These are phyloP conservation scores for Pezicula radicicola DNA, from an alignment of 2,329 filamentous ascomycete genomes.

Conservation along the genomic window DNA sequence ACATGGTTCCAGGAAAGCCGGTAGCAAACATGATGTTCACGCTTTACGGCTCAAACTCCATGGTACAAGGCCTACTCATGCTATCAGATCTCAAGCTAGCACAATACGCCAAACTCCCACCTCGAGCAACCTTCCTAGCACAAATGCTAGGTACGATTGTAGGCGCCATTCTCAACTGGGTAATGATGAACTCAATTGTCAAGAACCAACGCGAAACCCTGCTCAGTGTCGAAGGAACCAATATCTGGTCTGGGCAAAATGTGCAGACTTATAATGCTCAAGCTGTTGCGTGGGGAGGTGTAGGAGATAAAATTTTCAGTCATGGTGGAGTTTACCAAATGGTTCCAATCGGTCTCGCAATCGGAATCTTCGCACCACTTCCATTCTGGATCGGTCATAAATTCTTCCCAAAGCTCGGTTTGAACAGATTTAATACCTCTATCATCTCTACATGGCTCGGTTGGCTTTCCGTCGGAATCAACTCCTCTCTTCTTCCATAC, in stretches of 20 bases:
- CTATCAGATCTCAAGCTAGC: conserved; percentile 32
- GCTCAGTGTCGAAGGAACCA: conserved; percentile 36
- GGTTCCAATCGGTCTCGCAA: conserved; percentile 34
- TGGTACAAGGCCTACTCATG: conserved; percentile 25
- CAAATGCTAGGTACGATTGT: conserved; percentile 38
- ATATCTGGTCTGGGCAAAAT: conserved; percentile 43
- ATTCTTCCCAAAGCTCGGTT: conserved; percentile 24
- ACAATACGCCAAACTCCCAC: conserved; percentile 32
- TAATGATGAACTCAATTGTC: conserved; percentile 40
- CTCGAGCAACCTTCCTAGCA: conserved; percentile 36
- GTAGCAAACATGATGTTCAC: conserved; percentile 40
- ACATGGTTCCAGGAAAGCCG: conserved; percentile 36
- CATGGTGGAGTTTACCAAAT: conserved; percentile 33
- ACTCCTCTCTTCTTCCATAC: conserved; percentile 30
- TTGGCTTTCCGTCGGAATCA: conserved; percentile 39
- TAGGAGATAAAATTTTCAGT: conserved; percentile 40
- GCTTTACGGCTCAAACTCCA: conserved; percentile 26
- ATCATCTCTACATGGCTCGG: conserved; percentile 40
- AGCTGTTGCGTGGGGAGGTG: conserved; percentile 33
- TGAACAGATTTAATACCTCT: conserved; percentile 36
- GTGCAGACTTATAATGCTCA: conserved; percentile 41
- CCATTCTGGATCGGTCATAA: conserved; percentile 34
- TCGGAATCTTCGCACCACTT: conserved; percentile 39
- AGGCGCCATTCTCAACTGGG: conserved; percentile 40
- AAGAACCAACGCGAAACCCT: conserved; percentile 38